Evolutionary conservation across 2,329 filamentous ascomycete species (phyloP).

Genomic region (Epichloe baconii): DNA sequence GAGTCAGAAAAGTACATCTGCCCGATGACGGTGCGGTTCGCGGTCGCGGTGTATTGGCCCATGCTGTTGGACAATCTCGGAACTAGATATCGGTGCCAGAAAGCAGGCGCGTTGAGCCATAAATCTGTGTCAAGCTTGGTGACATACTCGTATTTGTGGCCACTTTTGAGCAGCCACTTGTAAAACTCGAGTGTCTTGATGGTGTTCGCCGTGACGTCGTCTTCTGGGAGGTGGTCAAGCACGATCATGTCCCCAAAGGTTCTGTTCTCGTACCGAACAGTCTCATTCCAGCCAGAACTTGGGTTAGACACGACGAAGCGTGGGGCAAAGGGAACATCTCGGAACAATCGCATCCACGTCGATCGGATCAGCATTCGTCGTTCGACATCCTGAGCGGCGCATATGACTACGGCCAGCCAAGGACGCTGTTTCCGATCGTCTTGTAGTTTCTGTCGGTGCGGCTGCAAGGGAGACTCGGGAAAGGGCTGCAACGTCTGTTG

Average conservation of each 20-base stretch:
- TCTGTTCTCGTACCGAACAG: conserved; percentile 17
- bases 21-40: conserved; percentile 16
- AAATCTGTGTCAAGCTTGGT: conserved; percentile 21
- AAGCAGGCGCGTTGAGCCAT: conserved; percentile 18
- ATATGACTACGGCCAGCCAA: conserved; percentile 19
- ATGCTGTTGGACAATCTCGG: conserved; percentile 11
- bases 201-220: conserved; percentile 19
- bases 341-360: conserved; percentile 20
- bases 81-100: conserved; percentile 17
- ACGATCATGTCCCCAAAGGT: conserved; percentile 22
- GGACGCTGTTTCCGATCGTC: conserved; percentile 6
- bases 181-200: conserved; percentile 22
- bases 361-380: conserved; percentile 18
- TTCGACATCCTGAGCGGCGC: conserved; percentile 15
- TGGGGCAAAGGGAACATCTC: conserved; percentile 16
- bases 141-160: conserved; percentile 16
- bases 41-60: conserved; percentile 4
- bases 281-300: conserved; percentile 13
- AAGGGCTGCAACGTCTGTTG: conserved; percentile 12
- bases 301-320: conserved; percentile 21
- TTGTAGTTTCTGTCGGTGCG: not conserved
- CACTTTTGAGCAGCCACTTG: conserved; percentile 15
- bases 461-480: conserved; percentile 13
- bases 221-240: conserved; percentile 18
- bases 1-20: conserved; percentile 15